These are phyloP conservation scores for Ustilago sp. DNA, from an alignment of 1,284 basidiomycete genomes.

Conservation along the genomic window DNA sequence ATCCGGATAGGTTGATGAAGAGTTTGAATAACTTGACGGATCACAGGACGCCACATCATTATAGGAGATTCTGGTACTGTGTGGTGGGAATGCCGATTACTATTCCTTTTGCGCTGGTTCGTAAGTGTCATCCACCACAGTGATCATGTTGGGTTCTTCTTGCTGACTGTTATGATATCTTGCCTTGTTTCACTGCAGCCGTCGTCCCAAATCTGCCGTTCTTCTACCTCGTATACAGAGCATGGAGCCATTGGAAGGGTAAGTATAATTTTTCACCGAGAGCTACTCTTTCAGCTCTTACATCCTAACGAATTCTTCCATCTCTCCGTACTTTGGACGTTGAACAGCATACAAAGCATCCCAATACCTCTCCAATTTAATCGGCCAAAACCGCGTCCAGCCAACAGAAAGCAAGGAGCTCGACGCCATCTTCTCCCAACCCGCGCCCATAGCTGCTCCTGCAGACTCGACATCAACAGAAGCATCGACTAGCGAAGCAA, in stretches of 20 bases:
- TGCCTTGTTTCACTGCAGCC: slow-evolving; percentile 25
- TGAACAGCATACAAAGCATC: slow-evolving; percentile 59
- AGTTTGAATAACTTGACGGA: slow-evolving; percentile 52
- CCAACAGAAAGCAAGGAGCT: slow-evolving; percentile 54
- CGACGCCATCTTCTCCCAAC: slow-evolving; percentile 46
- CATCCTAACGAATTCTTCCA: neutral
- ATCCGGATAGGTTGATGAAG: slow-evolving; percentile 39
- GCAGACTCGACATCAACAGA: slow-evolving; percentile 7
- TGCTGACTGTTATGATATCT: neutral
- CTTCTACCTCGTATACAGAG: slow-evolving; percentile 68
- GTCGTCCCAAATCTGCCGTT: slow-evolving; percentile 67
- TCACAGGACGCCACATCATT: slow-evolving; percentile 60
- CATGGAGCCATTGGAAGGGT: slow-evolving; percentile 66
- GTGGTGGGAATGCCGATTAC: slow-evolving; percentile 64
- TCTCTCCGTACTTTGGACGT: neutral
- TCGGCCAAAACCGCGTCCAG: slow-evolving; percentile 49
- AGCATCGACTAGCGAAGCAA: slow-evolving; percentile 6
- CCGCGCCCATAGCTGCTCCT: slow-evolving; percentile 18
- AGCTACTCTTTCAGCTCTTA: too few species aligned
- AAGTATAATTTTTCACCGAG: neutral
- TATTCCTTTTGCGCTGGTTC: slow-evolving; percentile 64
- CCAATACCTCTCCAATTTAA: slow-evolving; percentile 49
- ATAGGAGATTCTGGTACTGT: slow-evolving; percentile 54
- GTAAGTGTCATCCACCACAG: slow-evolving; percentile 23
- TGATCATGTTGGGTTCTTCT: neutral